A percentile compares a stretch with the other conserved stretches of the same genome.
phyloP scores from a whole-genome alignment of 202 grass and related monocot genomes.

The Setaria viridis region DNA sequence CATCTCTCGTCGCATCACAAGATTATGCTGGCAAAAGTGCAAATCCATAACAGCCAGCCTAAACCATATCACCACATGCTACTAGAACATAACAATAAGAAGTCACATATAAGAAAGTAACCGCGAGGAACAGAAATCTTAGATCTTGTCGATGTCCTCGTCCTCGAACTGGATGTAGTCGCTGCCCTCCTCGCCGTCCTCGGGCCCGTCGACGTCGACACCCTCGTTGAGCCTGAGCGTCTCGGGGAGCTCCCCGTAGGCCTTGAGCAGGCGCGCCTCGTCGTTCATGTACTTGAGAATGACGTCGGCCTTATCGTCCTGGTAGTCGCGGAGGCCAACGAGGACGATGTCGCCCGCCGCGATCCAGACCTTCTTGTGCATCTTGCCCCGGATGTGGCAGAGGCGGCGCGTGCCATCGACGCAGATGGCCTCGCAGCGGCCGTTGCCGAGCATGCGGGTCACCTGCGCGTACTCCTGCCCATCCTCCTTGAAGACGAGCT shows the following conservation, averaged over 20 bases:
- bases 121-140: neutral
- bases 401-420: conserved; percentile 83
- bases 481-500: conserved; percentile 76
- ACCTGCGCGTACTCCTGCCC: conserved; percentile 88
- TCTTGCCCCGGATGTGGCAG: conserved; percentile 91
- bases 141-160: conserved; percentile 96
- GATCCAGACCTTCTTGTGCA: conserved; percentile 98
- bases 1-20: conserved; percentile 25
- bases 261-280: conserved; percentile 81
- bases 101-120: neutral
- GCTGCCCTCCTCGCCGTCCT: conserved; percentile 50
- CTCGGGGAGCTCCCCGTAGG: conserved; percentile 84
- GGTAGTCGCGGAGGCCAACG: conserved; percentile 90
- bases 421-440: conserved; percentile 84
- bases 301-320: conserved; percentile 96
- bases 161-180: conserved; percentile 96
- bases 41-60: conserved; percentile 30
- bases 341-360: conserved; percentile 87
- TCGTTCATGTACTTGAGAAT: conserved; percentile 99
- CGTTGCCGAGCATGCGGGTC: conserved; percentile 82
- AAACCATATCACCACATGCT: conserved; percentile 11
- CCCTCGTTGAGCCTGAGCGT: conserved; percentile 86
- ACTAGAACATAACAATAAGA: neutral
- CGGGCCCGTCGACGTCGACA: conserved; percentile 81
- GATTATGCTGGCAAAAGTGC: conserved; percentile 6